Percentiles rank a stretch among this genome's conserved stretches.
Conservation (phyloP, 1,284 basidiomycete species). For the Ceratobasidium sp. region DNA sequence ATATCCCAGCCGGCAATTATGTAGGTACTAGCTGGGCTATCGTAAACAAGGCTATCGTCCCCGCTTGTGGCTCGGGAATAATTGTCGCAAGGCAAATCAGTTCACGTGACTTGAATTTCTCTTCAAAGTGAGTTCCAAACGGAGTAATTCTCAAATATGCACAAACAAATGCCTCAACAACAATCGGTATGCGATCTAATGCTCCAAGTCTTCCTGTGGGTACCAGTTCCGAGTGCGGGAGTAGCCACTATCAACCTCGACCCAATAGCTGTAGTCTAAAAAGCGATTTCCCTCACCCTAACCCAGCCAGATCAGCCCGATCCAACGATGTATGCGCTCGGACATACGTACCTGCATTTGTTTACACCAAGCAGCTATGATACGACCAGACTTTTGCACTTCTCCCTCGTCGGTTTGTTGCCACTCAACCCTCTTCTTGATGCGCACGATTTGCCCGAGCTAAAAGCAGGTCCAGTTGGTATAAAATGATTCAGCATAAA, state of each 20-base stretch:
- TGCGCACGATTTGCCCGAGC: conserved; percentile 22
- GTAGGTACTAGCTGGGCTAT: neutral
- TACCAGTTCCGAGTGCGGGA: conserved; percentile 33
- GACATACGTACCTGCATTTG: conserved; percentile 18
- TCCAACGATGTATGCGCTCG: neutral
- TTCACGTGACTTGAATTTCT: neutral
- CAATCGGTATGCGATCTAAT: neutral
- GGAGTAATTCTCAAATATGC: neutral
- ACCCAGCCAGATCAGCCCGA: neutral
- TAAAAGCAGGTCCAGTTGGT: neutral
- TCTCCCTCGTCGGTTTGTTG: conserved; percentile 8
- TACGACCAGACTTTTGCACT: conserved; percentile 24
- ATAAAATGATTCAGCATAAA: neutral
- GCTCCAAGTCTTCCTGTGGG: conserved; percentile 32
- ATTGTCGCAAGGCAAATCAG: neutral
- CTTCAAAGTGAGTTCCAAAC: neutral
- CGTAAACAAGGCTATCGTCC: neutral
- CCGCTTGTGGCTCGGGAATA: neutral
- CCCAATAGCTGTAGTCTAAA: conserved; percentile 41
- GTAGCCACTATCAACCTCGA: neutral
- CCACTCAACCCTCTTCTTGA: conserved; percentile 43
- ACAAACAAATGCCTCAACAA: neutral
- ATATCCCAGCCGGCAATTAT: neutral
- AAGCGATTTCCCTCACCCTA: conserved; percentile 14
- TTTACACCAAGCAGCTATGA: conserved; percentile 39